phyloP scores from a whole-genome alignment of 805 yeast species.

The Yarrowia sp. region DNA sequence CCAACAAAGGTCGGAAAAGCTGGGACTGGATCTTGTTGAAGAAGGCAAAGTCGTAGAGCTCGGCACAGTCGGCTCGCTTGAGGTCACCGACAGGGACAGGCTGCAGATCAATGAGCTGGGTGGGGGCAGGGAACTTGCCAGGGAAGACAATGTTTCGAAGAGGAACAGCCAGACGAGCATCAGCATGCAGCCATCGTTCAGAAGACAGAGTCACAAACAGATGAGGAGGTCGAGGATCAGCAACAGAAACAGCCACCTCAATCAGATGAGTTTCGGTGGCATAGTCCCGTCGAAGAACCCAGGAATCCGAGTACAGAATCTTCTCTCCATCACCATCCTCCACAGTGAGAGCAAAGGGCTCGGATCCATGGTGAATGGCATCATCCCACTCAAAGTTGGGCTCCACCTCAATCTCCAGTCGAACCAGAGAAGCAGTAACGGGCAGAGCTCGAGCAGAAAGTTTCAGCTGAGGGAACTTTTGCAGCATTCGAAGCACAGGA shows the following conservation, averaged over 20 bases:
- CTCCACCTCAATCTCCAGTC: conserved; percentile 60
- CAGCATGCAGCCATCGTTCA: conserved; percentile 83
- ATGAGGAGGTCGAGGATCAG: conserved; percentile 62
- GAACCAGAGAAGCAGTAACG: conserved; percentile 63
- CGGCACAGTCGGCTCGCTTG: conserved; percentile 48
- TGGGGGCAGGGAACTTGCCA: conserved; percentile 59
- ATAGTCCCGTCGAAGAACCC: conserved; percentile 52
- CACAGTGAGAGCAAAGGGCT: conserved; percentile 65
- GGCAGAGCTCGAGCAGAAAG: conserved; percentile 70
- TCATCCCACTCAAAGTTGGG: conserved; percentile 82
- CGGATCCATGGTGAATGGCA: conserved; percentile 58
- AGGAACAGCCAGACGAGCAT: conserved; percentile 60
- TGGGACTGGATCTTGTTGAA: conserved; percentile 80
- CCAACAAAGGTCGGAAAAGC: conserved; percentile 57
- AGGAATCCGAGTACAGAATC: conserved; percentile 56
- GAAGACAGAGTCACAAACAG: conserved; percentile 71
- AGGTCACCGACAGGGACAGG: conserved; percentile 51
- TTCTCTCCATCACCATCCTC: conserved; percentile 84
- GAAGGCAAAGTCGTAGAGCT: conserved; percentile 47
- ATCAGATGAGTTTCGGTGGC: conserved; percentile 55
- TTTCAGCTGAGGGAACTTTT: conserved; percentile 68
- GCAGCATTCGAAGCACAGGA: conserved; percentile 51
- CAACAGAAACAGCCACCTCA: conserved; percentile 62
- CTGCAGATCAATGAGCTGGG: conserved; percentile 54
- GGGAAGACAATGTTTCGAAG: conserved; percentile 56